Evolutionary conservation across 306 rosid species (phyloP).

Genomic region (Rubus idaeus): DNA sequence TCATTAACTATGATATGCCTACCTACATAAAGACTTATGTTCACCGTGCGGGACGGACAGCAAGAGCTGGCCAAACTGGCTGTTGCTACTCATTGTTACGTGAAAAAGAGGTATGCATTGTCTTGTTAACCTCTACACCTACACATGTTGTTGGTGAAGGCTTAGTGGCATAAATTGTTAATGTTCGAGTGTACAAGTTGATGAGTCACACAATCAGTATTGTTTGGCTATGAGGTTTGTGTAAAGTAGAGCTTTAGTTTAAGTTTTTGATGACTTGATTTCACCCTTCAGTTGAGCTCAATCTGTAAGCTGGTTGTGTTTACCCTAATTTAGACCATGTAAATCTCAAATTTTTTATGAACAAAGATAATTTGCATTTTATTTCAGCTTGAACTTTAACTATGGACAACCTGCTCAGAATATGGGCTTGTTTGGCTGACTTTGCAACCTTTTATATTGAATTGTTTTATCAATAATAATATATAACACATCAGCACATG

Average conservation of each 20-base stretch:
- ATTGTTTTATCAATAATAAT: background rate
- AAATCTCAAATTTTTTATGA: background rate
- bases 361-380: background rate
- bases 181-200: background rate
- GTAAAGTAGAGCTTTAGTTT: background rate
- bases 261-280: background rate
- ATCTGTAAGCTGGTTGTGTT: background rate
- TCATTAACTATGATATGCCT: conserved; percentile 85
- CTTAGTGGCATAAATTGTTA: background rate
- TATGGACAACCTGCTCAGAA: too few relatives aligned
- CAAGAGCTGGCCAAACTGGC: conserved; percentile 90
- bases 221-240: background rate
- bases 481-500: background rate
- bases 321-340: conserved; percentile 1
- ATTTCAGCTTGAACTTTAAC: background rate
- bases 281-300: background rate
- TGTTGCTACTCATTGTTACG: conserved; percentile 80
- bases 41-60: conserved; percentile 95
- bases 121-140: conserved; percentile 10
- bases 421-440: conserved; percentile 4
- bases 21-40: conserved; percentile 75
- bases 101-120: conserved; percentile 60
- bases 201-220: background rate
- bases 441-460: background rate
- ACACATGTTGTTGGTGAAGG: background rate